Conservation (phyloP, 805 yeast genomes). For the Sungouiozyma intestinalis region DNA sequence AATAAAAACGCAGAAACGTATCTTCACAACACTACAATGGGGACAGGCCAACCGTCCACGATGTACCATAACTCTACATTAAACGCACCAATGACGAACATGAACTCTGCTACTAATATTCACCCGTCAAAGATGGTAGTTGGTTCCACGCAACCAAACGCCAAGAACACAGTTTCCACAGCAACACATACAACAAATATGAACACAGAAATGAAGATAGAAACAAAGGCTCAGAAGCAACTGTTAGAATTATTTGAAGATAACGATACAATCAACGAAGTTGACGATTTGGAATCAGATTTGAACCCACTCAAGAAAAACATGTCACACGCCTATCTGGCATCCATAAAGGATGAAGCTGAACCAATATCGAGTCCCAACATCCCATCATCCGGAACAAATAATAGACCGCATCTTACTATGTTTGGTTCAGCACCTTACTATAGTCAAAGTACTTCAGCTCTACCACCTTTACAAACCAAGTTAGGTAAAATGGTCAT, state of each 20-base stretch:
- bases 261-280: slow-evolving; percentile 23
- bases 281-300: slow-evolving; percentile 11
- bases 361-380: slow-evolving; percentile 2
- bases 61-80: slow-evolving; percentile 21
- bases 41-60: slow-evolving; percentile 18
- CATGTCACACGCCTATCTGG: slow-evolving; percentile 9
- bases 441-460: slow-evolving; percentile 23
- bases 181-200: slow-evolving; percentile 19
- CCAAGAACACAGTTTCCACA: slow-evolving; percentile 13
- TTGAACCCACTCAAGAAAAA: slow-evolving; percentile 12
- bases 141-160: slow-evolving; percentile 17
- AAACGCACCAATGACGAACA: slow-evolving; percentile 17
- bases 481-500: slow-evolving; percentile 15
- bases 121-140: slow-evolving; percentile 12
- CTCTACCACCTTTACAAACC: slow-evolving; percentile 22
- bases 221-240: slow-evolving; percentile 54
- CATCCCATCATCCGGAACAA: not conserved
- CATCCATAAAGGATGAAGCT: slow-evolving; percentile 7
- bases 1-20: slow-evolving; percentile 9
- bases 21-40: slow-evolving; percentile 25
- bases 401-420: slow-evolving; percentile 12
- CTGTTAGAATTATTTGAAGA: slow-evolving; percentile 61
- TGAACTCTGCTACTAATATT: slow-evolving; percentile 11
- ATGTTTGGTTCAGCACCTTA: slow-evolving; percentile 8
- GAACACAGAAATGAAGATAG: slow-evolving; percentile 21